Conservation (phyloP, 208 protist species). For the Naegleria gruberi region DNA sequence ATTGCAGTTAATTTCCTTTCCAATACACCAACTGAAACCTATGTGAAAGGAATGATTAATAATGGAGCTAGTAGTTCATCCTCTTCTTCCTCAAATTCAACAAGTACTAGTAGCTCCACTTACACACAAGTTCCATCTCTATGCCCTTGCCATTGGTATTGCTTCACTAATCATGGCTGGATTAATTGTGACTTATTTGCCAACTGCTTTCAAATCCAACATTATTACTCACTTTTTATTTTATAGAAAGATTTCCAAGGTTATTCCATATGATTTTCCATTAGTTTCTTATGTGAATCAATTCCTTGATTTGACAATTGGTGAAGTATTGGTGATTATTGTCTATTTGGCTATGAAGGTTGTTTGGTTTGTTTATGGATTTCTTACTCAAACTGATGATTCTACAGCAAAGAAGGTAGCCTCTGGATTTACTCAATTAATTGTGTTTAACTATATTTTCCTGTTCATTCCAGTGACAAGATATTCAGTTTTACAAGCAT, state of each 20-base stretch:
- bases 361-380: neutral
- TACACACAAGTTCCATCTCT: neutral
- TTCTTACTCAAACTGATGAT: neutral
- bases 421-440: neutral
- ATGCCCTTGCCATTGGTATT: neutral
- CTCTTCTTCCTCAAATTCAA: neutral
- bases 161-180: neutral
- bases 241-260: no score
- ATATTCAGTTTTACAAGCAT: neutral
- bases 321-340: neutral
- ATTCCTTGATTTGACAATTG: neutral
- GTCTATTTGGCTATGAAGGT: neutral
- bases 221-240: no score
- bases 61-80: no score
- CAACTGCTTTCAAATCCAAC: no score
- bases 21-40: neutral
- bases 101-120: neutral
- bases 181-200: no score
- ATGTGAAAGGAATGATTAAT: no score
- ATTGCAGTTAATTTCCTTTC: no score
- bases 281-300: no score
- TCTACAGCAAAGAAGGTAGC: neutral
- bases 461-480: neutral
- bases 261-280: no score
- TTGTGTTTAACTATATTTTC: neutral